Base-by-base conservation (phyloP, 2,329 filamentous ascomycete species). In the Pseudovirgaria hyperparasitica region DNA sequence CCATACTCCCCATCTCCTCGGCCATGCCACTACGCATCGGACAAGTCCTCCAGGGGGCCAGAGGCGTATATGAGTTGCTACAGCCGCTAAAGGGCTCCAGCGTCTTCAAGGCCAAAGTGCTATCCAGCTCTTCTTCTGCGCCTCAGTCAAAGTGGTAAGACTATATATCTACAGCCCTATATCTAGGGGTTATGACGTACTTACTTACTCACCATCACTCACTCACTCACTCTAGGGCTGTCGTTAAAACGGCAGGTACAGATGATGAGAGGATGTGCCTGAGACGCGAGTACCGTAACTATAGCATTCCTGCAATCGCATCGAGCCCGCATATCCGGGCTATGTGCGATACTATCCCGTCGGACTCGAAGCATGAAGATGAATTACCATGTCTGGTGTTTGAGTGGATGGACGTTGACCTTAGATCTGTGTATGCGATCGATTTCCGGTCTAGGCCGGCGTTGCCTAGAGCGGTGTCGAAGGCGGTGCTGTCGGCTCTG, bases 391-490 rank as follows among this genome's bases (percentile, higher is more conserved):
- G 36, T 19, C 16, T 43, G 15, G 36, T 43, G 18, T 43, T 41
- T 18, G 38, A 41, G 29, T 43, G 36, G 39, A 43, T 43, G 38
- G 33, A 43, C 16, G 31, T 29, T 17, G 34, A 34, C 30, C 23
- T 40, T 25, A 28, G 29, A 25, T 25, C 28, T 12, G 28, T 33
- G 7, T 26, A 14, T 11, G 22, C 27, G 18, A 24, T 28, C 12
- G 9, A 5, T 16, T 35, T 35, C 29, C 25, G 35, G 24, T 12
- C 20, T 8, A 22, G 34, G 13, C 33, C 32, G 9, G 26, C 16
- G 14, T 28, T 41, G 16, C 35, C 37, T 12, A 37, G 28, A 23
- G 15, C 31, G 2, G 30, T 39, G 14, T 35, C 35, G 14, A 33
- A 29, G 22, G 33, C 33, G 22, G 30, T 39, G 2, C 31, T 40